Conservation (phyloP, 352 stramenopile genomes). For the Halophytophthora batemanensis region DNA sequence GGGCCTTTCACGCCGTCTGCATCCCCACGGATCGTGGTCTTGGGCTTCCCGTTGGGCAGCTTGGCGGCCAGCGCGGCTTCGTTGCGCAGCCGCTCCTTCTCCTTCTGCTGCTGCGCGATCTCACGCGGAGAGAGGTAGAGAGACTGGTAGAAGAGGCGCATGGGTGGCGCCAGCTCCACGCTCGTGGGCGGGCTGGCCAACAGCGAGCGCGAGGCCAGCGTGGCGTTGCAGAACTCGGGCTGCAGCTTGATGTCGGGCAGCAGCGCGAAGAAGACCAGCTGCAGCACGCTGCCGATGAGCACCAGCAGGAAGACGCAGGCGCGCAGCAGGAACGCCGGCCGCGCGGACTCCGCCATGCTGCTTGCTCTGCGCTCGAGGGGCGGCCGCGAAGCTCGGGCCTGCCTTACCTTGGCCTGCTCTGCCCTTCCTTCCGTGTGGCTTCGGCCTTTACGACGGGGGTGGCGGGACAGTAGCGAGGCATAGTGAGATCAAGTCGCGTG, state of each 20-base stretch:
- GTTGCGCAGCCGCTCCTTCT: slow-evolving; percentile 35
- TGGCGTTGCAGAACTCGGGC: slow-evolving; percentile 58
- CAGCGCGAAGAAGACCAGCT: slow-evolving; percentile 73
- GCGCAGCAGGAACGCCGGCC: slow-evolving; percentile 60
- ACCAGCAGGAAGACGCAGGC: slow-evolving; percentile 70
- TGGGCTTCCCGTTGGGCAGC: not conserved
- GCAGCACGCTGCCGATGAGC: slow-evolving; percentile 66
- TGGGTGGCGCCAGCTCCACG: slow-evolving; percentile 45
- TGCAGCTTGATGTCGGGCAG: slow-evolving; percentile 66
- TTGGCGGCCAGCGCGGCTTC: slow-evolving; percentile 23
- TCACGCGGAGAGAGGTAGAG: slow-evolving; percentile 67
- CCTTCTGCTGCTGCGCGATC: slow-evolving; percentile 42
- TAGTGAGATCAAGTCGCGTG: too few relatives aligned
- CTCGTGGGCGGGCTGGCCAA: slow-evolving; percentile 35
- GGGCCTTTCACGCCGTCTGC: slow-evolving; percentile 3
- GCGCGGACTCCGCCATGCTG: slow-evolving; percentile 40
- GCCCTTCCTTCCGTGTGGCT: too few relatives aligned
- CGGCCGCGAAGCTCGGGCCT: not conserved
- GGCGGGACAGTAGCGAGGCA: too few relatives aligned
- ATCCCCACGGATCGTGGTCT: slow-evolving; percentile 12
- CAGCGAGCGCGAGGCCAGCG: slow-evolving; percentile 41
- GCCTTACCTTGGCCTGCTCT: not conserved
- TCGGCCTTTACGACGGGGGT: too few relatives aligned
- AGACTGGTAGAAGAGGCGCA: slow-evolving; percentile 77
- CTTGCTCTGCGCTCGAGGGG: not conserved